A percentile compares a stretch with the other conserved stretches of the same genome.
These are phyloP conservation scores for Pyricularia grisea DNA, from an alignment of 2,329 filamentous ascomycete species.

Conservation along the genomic window DNA sequence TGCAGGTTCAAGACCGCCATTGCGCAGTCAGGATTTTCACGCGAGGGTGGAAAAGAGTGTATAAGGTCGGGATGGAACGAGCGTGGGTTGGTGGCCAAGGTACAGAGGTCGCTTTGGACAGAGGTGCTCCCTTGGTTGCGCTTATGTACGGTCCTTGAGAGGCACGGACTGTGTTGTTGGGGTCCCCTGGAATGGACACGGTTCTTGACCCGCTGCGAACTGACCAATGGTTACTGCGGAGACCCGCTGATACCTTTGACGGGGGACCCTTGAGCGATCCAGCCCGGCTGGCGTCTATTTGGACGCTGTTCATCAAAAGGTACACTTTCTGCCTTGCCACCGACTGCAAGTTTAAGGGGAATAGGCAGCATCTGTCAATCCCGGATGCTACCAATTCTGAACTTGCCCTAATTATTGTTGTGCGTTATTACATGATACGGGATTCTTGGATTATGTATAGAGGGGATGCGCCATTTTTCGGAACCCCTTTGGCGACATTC, in stretches of 20 bases:
- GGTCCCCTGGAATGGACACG: background rate
- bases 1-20: background rate
- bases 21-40: background rate
- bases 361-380: background rate
- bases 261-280: background rate
- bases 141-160: background rate
- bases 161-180: background rate
- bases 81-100: background rate
- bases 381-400: background rate
- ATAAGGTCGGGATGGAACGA: background rate
- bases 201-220: background rate
- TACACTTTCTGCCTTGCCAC: background rate
- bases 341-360: background rate
- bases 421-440: background rate
- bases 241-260: background rate
- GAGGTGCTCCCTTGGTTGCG: background rate
- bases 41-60: background rate
- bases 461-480: background rate
- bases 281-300: background rate
- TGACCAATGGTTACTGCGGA: background rate
- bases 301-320: background rate
- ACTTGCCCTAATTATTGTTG: background rate
- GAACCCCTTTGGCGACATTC: background rate
- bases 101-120: background rate
- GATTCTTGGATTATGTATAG: background rate